A percentile compares a stretch with the other conserved stretches of the same genome.
Evolutionary conservation across 2,329 filamentous ascomycete genomes (phyloP).

Genomic region (Albifimbria verrucaria): DNA sequence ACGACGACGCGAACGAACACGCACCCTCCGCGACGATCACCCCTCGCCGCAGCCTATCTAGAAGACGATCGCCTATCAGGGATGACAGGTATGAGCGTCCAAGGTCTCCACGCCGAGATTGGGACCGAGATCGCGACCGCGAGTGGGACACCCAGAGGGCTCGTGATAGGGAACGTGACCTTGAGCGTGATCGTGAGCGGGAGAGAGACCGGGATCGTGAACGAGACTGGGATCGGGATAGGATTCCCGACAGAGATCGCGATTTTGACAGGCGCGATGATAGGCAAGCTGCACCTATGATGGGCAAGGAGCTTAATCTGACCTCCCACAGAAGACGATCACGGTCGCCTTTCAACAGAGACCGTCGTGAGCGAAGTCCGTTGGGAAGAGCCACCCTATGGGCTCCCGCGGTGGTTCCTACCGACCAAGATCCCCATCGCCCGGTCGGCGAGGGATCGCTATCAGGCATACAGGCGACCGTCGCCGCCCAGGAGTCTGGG

Average conservation of each 20-base stretch:
- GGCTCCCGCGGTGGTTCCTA: slow-evolving; percentile 40
- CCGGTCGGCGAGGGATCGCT: slow-evolving; percentile 44
- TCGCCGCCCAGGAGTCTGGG: slow-evolving; percentile 47
- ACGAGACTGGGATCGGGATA: slow-evolving; percentile 24
- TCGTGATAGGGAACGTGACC: slow-evolving; percentile 23
- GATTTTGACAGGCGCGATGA: slow-evolving; percentile 41
- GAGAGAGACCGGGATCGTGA: slow-evolving; percentile 18
- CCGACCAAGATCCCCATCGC: slow-evolving; percentile 50
- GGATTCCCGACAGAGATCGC: slow-evolving; percentile 28
- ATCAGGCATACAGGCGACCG: slow-evolving; percentile 41
- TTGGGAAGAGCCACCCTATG: slow-evolving; percentile 22
- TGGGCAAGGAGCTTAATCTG: slow-evolving; percentile 7
- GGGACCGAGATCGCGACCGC: slow-evolving; percentile 23
- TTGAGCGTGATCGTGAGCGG: slow-evolving; percentile 22
- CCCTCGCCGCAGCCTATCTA: slow-evolving; percentile 36
- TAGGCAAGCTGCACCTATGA: slow-evolving; percentile 22
- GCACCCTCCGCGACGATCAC: slow-evolving; percentile 34
- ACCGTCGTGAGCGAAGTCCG: slow-evolving; percentile 36
- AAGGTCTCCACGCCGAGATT: slow-evolving; percentile 30
- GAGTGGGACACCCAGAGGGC: slow-evolving; percentile 25
- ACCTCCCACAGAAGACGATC: slow-evolving; percentile 45
- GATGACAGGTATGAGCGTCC: slow-evolving; percentile 35
- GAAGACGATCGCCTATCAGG: slow-evolving; percentile 30
- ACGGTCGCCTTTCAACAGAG: slow-evolving; percentile 49
- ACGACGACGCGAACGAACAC: slow-evolving; percentile 31